Evolutionary conservation across 2,329 filamentous ascomycete species (phyloP), one percentile per base, ranked within the genome.

Genomic region (Alternaria alternata): DNA sequence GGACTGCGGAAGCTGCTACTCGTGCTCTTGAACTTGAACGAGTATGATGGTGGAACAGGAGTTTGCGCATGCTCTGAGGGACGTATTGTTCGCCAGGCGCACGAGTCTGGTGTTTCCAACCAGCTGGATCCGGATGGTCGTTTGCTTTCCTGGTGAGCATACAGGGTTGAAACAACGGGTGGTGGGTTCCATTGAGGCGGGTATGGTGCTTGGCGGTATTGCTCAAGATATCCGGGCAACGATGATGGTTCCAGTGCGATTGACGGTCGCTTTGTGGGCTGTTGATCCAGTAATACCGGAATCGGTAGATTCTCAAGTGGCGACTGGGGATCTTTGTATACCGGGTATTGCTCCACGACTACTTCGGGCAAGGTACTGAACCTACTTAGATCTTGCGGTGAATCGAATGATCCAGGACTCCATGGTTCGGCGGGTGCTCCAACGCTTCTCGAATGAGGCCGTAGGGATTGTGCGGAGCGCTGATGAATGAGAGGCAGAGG

Each of bases 181-280:
- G 64, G 54, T 7, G 71, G 67, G 11, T 43, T 57, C 75, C 75
- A 78, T 51, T 75, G 74, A 36, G 70, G 68, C 8, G 75, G 75
- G 51, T 74, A 72, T 3, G 75, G 73, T 3, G 74, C 67, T 51
- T 75, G 69, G 4, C 67, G 67, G 49, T 76, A 59, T 28, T 63
- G 41, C 49, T 77, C 75, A 1, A 77, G 62, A 59, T 76, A 74
- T 12, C 54, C 28, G 9, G 72, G 59, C 47, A 75, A 18, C 6
- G 64, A 62, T 1, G 28, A 34, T 22, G 68, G 59, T 22, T 69
- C 63, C 22, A 49, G 53, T 39, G 41, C 8, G 18, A 62, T 39
- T 24, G 58, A 54, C 22, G 55, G 51, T 24, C 59, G 32, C 26
- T 39, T 36, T 14, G 18, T 20, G n/a, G 42, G 34, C 24, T 43